These are phyloP conservation scores for Cyphellophora europaea DNA, from an alignment of 2,329 filamentous ascomycete species.

Conservation along the genomic window DNA sequence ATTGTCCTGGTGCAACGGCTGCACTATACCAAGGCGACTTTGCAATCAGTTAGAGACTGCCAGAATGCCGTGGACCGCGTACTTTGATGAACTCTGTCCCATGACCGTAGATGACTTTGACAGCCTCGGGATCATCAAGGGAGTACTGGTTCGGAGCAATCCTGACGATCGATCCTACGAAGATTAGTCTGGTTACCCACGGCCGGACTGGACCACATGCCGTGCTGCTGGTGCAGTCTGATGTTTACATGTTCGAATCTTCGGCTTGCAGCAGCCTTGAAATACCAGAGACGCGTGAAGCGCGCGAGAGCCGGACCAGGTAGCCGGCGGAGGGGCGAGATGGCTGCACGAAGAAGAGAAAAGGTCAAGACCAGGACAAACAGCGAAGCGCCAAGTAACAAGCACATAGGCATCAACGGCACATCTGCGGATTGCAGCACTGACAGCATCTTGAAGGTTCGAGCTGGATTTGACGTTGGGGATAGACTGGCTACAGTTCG, in stretches of 20 bases:
- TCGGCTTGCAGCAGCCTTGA: conserved; percentile 26
- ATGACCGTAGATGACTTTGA: conserved; percentile 69
- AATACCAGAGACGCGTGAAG: conserved; percentile 17
- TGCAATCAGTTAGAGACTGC: no score
- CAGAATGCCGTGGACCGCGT: no score
- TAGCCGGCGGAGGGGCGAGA: conserved; percentile 2
- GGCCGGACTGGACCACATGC: conserved; percentile 23
- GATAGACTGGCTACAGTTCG: no score
- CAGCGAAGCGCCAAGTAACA: no score
- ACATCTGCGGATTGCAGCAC: no score
- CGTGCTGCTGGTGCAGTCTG: conserved; percentile 35
- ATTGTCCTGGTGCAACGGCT: no score
- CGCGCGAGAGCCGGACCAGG: conserved; percentile 25
- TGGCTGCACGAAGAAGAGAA: no score
- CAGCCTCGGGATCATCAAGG: conserved; percentile 62
- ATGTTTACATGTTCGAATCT: conserved; percentile 28
- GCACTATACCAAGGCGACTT: no score
- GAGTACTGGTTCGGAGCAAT: conserved; percentile 65
- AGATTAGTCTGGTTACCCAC: conserved; percentile 1
- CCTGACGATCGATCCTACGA: conserved; percentile 51
- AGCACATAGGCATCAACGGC: no score
- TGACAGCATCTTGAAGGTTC: no score
- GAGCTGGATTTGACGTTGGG: no score
- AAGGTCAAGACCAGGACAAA: no score
- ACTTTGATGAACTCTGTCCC: conserved; percentile 76